Base-by-base conservation (phyloP, 768 basidiomycete species). In the Phylloporus rhodoxanthus region DNA sequence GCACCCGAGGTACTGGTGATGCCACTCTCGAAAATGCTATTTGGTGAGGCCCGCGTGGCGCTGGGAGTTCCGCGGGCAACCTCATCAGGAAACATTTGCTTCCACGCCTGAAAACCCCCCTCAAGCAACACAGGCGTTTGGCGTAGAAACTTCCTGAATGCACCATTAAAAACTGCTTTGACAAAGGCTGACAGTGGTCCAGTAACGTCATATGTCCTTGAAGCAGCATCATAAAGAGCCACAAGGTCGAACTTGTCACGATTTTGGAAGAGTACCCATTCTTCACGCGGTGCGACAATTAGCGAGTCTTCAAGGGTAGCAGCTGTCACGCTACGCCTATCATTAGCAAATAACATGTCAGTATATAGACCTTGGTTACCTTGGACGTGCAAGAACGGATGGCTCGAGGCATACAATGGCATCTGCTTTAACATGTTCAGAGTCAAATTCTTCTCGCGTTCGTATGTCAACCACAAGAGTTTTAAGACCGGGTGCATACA, bases 191-290 rank as follows among this genome's bases (percentile, higher is more conserved):
- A 73, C n/a, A 87, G 63, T 0, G 83, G 79, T 0, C 80, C 73
- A 9, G 72, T 72, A 17, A 70, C 65, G 2, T 75, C 77, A 45
- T 81, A 75, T 15, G 72, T 66, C 47, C 77, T 73, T 40, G 88
- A 82, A 26, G 73, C 65, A 43, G 76, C 60, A 65, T 98, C 94
- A 65, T 93, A 93, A 4, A 97, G 71, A 14, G 85, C 88, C 21
- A 99, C 82, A 19, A 94, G 67, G 57, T 96, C 93, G 63, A 89
- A 95, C 57, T 87, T 85, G 60, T 92, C 81, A 34, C 95, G 87
- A 52, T 91, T 87, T 36, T 71, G 65, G 65, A 98, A 98, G n/a
- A 87, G 73, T 2, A 75, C 74, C 39, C 73, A 73, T 67, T 97
- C 94, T 33, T 76, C 63, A 32, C 75, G 72, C 2, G 94, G 90